Conservation (phyloP, 345 rosid species). For the Reutealis trisperma region DNA sequence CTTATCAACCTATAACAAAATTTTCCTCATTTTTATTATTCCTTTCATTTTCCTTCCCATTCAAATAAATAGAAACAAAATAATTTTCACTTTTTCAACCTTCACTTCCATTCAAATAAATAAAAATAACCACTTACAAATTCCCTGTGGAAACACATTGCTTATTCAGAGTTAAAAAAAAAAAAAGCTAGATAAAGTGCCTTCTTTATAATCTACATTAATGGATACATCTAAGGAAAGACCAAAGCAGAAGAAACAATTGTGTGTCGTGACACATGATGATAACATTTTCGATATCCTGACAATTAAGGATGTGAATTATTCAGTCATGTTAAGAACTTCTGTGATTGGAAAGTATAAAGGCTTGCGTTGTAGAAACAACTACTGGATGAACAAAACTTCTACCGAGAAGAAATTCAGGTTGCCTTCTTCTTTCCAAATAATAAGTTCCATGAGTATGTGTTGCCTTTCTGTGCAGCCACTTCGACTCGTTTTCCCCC, state of each 20-base stretch:
- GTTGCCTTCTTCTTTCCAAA: constrained; percentile 70
- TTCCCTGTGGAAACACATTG: not conserved
- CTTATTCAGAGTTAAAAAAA: not conserved
- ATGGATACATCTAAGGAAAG: too few relatives aligned
- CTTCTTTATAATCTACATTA: too few relatives aligned
- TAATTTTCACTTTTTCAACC: too few relatives aligned
- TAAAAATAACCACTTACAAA: not conserved
- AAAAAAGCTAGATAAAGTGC: not conserved
- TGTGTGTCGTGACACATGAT: not conserved
- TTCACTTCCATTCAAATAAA: too few relatives aligned
- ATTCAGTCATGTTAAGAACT: too few relatives aligned
- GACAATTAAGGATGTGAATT: not conserved
- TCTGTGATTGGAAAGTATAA: too few relatives aligned
- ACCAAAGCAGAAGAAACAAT: not conserved
- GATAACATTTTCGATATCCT: not conserved
- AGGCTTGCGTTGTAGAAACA: too few relatives aligned
- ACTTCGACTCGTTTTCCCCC: constrained; percentile 78
- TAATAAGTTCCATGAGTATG: constrained; percentile 68
- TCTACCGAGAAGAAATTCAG: constrained; percentile 24
- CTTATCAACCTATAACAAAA: too few relatives aligned
- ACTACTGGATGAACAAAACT: too few relatives aligned
- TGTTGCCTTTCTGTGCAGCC: constrained; percentile 70
- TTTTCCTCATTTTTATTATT: too few relatives aligned
- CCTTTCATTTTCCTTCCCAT: too few relatives aligned
- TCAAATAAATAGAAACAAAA: too few relatives aligned